Evolutionary conservation across 2,329 filamentous ascomycete species (phyloP), one percentile per base, ranked within the genome.

Genomic region (Claviceps pusilla): DNA sequence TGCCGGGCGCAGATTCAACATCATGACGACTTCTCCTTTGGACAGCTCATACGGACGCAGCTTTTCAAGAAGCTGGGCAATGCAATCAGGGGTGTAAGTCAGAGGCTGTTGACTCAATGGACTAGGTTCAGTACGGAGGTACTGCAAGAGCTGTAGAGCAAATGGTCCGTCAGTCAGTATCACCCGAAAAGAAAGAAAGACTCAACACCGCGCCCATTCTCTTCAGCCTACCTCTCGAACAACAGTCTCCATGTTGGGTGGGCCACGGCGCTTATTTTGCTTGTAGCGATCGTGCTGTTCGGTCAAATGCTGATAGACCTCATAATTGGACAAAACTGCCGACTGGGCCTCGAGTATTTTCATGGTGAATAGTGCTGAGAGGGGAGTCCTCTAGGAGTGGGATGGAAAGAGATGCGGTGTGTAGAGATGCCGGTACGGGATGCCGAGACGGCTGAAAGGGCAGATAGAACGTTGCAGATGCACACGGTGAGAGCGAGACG

Each of bases 271-370:
- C 57, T 76, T 76, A 53, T 71, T 67, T 46, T 71, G 68, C 62
- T 78, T 74, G 61, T 80, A 77, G 50, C 71, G 69, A 54, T 71
- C 68, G 52, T 74, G 73, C 62, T 80, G 77, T 49, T 82, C 76
- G 6, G 70, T 69, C 43, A 89, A 69, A 61, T 87, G 84, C 55
- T 76, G 73, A 62, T 82, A 83, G 58, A 89, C 84, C 72, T 89
- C 86, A 59, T 79, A 84, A 67, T 89, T 89, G 65, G 81, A 80
- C 63, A 89, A 73, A 46, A 83, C 76, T 5, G 83, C 83, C 35
- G 80, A 80, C 65, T 88, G 83, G 3, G 84, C 73, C 63, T 86
- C 84, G 61, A 88, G 70, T 63, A 89, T 79, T 76, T 87, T 84
- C 81, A 84, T 83, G 24, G 41, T 66, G 50, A 35, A 10, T 14